Conservation (phyloP, 805 yeast genomes). For the Candida caryicola region DNA sequence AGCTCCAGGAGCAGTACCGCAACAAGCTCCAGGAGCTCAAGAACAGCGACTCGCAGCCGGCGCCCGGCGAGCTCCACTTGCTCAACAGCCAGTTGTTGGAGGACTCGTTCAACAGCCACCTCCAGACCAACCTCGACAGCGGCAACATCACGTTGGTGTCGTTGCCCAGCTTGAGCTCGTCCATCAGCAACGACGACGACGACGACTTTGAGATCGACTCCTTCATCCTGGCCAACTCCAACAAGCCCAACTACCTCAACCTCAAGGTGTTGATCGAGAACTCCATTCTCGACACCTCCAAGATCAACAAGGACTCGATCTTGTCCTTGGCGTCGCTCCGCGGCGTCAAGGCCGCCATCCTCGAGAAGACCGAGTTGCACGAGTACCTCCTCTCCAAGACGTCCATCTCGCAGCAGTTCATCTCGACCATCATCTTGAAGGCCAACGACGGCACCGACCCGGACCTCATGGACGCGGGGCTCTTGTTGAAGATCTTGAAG, state of each 20-base stretch:
- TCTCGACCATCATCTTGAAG: conserved; percentile 22
- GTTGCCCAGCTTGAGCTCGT: conserved; percentile 14
- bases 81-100: conserved; percentile 24
- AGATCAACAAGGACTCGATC: conserved; percentile 32
- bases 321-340: conserved; percentile 28
- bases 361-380: conserved; percentile 29
- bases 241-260: conserved; percentile 34
- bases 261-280: conserved; percentile 45
- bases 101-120: conserved; percentile 32
- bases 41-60: conserved; percentile 1
- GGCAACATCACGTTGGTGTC: conserved; percentile 18
- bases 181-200: conserved; percentile 19
- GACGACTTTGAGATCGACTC: conserved; percentile 19
- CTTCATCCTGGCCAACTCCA: conserved; percentile 11
- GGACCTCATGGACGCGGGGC: conserved; percentile 48
- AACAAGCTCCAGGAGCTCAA: conserved; percentile 16
- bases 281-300: conserved; percentile 39
- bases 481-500: conserved; percentile 31
- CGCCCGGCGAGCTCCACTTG: conserved; percentile 5
- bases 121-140: conserved; percentile 29
- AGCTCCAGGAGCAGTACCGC: conserved; percentile 40
- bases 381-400: conserved; percentile 31
- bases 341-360: conserved; percentile 26
- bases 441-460: conserved; percentile 47
- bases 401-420: conserved; percentile 33